These are phyloP conservation scores for Zygosaccharomyces lentus DNA, from an alignment of 805 yeast species.

Conservation along the genomic window DNA sequence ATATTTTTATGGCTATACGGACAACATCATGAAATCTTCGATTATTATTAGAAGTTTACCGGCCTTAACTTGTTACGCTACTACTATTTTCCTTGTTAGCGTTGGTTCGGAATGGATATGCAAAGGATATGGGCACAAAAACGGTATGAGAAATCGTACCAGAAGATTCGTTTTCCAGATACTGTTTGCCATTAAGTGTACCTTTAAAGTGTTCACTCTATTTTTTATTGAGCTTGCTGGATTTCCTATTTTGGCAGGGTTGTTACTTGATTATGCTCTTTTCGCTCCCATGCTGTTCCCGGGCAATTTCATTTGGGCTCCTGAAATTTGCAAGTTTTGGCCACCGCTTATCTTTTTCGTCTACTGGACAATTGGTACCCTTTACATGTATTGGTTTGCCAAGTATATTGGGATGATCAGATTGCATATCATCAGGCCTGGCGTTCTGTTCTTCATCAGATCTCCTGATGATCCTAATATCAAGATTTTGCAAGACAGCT, in stretches of 20 bases:
- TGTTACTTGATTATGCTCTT: conserved; percentile 63
- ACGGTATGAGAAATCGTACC: conserved; percentile 31
- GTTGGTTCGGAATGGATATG: conserved; percentile 23
- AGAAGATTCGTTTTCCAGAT: conserved; percentile 49
- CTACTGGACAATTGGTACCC: conserved; percentile 73
- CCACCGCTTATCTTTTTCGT: conserved; percentile 24
- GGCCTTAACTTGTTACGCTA: conserved; percentile 27
- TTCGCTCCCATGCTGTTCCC: conserved; percentile 28
- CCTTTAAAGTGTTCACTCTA: conserved; percentile 69
- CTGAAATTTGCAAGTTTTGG: conserved; percentile 23
- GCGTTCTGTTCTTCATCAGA: conserved; percentile 85
- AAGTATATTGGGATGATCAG: conserved; percentile 82
- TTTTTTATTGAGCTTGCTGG: conserved; percentile 75
- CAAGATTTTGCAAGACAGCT: conserved; percentile 79
- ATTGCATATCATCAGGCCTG: conserved; percentile 67
- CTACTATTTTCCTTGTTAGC: conserved; percentile 24
- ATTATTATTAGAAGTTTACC: conserved; percentile 28
- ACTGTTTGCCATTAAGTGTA: conserved; percentile 52
- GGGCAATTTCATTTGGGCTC: conserved; percentile 20
- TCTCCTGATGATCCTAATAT: conserved; percentile 94
- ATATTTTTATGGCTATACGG: conserved; percentile 20
- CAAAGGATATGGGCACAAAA: conserved; percentile 27
- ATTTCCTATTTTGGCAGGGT: conserved; percentile 86
- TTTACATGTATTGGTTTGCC: conserved; percentile 85
- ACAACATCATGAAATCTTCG: conserved; percentile 22